Conservation (phyloP, 2,329 filamentous ascomycete genomes). For the Fusarium ramigenum region DNA sequence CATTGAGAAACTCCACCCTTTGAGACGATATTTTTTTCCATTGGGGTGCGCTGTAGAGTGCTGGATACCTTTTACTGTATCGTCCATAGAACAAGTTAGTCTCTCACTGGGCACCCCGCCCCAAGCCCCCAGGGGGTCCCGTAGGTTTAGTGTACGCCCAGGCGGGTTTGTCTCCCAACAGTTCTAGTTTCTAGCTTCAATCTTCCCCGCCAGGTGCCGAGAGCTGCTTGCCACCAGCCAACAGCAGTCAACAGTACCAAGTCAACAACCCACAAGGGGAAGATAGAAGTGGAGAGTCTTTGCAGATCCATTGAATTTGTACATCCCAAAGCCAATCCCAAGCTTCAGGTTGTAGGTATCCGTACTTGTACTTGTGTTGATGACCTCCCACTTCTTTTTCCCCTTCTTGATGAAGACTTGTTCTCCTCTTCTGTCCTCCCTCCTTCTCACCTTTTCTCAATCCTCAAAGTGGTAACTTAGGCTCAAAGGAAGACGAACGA, state of each 20-base stretch:
- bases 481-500: slow-evolving; percentile 24
- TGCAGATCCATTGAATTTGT: slow-evolving; percentile 37
- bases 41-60: slow-evolving; percentile 33
- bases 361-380: slow-evolving; percentile 37
- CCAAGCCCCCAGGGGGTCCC: slow-evolving; percentile 7
- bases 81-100: background rate
- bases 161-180: slow-evolving; percentile 42
- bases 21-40: slow-evolving; percentile 25
- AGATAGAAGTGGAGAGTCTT: slow-evolving; percentile 25
- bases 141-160: slow-evolving; percentile 28
- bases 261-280: slow-evolving; percentile 36
- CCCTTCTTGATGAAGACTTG: background rate
- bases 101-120: slow-evolving; percentile 6
- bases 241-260: slow-evolving; percentile 33
- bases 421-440: slow-evolving; percentile 3
- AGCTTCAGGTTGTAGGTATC: slow-evolving; percentile 25
- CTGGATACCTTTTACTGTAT: background rate
- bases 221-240: slow-evolving; percentile 40
- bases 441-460: background rate
- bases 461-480: background rate
- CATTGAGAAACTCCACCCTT: background rate
- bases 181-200: slow-evolving; percentile 42
- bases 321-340: slow-evolving; percentile 11
- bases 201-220: slow-evolving; percentile 39
- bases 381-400: slow-evolving; percentile 32